Evolutionary conservation across 306 rosid species (phyloP).

Genomic region (Casuarina equisetifolia): DNA sequence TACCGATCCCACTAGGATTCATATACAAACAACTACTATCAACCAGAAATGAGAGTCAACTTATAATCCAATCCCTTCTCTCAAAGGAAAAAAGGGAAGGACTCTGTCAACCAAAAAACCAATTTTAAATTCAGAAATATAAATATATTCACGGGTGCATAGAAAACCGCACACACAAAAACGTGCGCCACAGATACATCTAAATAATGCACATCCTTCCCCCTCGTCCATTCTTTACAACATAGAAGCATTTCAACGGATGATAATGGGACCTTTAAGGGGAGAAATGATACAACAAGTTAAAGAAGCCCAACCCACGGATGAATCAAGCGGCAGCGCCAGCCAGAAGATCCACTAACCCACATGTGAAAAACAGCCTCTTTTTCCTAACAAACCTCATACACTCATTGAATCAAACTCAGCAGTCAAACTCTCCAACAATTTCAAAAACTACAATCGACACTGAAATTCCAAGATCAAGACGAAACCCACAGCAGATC

Average conservation of each 20-base stretch:
- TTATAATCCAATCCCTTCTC: not conserved
- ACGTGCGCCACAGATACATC: not conserved
- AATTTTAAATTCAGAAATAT: not conserved
- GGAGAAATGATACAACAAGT: not conserved
- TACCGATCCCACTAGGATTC: not conserved
- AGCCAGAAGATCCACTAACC: slow-evolving; percentile 7
- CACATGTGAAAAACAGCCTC: not conserved
- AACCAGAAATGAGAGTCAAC: not conserved
- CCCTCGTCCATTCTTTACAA: not conserved
- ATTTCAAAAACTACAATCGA: not conserved
- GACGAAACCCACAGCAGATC: slow-evolving; percentile 28
- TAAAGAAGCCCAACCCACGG: not conserved
- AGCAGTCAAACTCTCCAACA: not conserved
- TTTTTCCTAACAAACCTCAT: not conserved
- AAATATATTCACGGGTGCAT: not conserved
- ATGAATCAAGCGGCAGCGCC: slow-evolving; percentile 5
- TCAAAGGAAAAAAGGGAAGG: not conserved
- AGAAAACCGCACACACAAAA: not conserved
- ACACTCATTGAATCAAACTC: not conserved
- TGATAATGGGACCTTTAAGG: not conserved
- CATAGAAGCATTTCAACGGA: not conserved
- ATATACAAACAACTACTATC: not conserved
- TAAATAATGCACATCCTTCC: not conserved
- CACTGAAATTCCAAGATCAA: slow-evolving; percentile 7
- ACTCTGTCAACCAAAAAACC: not conserved